Conservation (phyloP, 176 grass and related monocot species). For the Paspalum notatum region DNA sequence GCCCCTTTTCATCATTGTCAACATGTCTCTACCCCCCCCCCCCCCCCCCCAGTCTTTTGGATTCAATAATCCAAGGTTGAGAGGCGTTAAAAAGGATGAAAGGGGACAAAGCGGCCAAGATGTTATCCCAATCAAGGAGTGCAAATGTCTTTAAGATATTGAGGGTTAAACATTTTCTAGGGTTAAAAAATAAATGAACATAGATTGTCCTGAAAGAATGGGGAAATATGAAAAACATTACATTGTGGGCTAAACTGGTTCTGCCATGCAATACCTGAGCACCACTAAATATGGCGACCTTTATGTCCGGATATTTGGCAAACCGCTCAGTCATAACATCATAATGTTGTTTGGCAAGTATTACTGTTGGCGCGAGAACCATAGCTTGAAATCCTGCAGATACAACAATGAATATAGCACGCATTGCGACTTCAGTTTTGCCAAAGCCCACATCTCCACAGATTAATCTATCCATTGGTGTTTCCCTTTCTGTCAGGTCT, state of each 20-base stretch:
- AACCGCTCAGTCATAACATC: constrained; percentile 91
- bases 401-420: constrained; percentile 86
- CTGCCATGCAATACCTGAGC: constrained; percentile 65
- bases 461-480: constrained; percentile 97
- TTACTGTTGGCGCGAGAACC: constrained; percentile 90
- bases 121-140: no score
- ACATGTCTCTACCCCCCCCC: no score
- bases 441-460: constrained; percentile 99
- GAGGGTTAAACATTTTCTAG: neutral
- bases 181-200: constrained; percentile 27
- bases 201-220: neutral
- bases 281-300: constrained; percentile 81
- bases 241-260: constrained; percentile 18
- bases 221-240: neutral
- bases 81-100: no score
- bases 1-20: no score
- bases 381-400: constrained; percentile 90
- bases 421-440: constrained; percentile 94
- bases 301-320: constrained; percentile 75
- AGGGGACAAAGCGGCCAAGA: no score
- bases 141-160: no score
- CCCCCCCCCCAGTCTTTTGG: no score
- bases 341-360: constrained; percentile 91
- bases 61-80: no score
- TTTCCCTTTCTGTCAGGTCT: constrained; percentile 92